Evolutionary conservation across 2,329 filamentous ascomycete genomes (phyloP).

Genomic region (Curvularia lunata): DNA sequence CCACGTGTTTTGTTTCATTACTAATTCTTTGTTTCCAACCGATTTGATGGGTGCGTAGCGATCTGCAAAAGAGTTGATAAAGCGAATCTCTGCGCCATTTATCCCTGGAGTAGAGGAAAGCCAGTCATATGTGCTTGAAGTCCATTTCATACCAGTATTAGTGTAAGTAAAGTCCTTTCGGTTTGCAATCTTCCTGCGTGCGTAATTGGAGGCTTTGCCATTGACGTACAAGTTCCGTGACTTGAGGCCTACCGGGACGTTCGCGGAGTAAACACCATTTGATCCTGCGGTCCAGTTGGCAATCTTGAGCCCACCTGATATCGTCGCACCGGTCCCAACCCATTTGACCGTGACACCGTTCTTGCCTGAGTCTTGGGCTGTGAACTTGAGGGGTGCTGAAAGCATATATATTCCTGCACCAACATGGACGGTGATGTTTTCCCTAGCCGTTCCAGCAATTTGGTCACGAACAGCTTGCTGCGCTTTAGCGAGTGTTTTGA

Average conservation of each 20-base stretch:
- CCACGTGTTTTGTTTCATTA: conserved; percentile 25
- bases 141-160: conserved; percentile 18
- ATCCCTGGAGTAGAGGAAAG: conserved; percentile 22
- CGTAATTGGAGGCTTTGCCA: conserved; percentile 24
- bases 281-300: conserved; percentile 17
- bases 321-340: conserved; percentile 13
- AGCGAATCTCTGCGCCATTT: conserved; percentile 20
- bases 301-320: conserved; percentile 19
- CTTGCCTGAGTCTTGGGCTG: conserved; percentile 19
- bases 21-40: conserved; percentile 15
- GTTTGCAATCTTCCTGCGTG: conserved; percentile 21
- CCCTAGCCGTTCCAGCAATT: conserved; percentile 8
- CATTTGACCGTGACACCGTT: conserved; percentile 20
- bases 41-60: conserved; percentile 20
- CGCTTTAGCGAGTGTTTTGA: conserved; percentile 16
- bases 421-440: conserved; percentile 18
- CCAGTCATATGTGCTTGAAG: conserved; percentile 17
- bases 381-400: conserved; percentile 17
- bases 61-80: conserved; percentile 26
- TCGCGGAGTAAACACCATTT: conserved; percentile 20
- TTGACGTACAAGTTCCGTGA: conserved; percentile 24
- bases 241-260: conserved; percentile 17
- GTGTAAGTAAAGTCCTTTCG: conserved; percentile 21
- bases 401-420: conserved; percentile 17
- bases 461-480: conserved; percentile 18